Evolutionary conservation across 495 filamentous ascomycete genomes (phyloP).

Genomic region (Letharia lupina): DNA sequence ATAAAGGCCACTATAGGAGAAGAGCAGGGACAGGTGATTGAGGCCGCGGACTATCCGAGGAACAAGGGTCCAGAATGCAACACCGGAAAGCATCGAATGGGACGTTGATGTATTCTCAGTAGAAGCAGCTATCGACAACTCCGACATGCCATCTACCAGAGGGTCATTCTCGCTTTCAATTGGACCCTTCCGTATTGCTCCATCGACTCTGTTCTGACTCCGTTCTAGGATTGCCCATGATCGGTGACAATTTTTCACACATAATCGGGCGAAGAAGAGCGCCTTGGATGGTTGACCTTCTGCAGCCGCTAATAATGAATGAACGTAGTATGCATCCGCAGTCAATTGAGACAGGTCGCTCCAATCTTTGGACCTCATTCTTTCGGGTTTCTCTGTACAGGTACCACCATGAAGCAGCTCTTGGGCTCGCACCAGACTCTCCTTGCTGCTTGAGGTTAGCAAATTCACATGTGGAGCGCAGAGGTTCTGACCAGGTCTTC

Average conservation of each 20-base stretch:
- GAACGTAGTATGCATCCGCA: conserved; percentile 48
- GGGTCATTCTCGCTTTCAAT: conserved; percentile 4
- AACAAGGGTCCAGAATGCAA: conserved; percentile 75
- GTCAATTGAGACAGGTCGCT: conserved; percentile 25
- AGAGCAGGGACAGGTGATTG: conserved; percentile 63
- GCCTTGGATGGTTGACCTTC: conserved; percentile 56
- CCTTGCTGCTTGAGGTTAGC: conserved; percentile 16
- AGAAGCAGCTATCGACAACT: conserved; percentile 12
- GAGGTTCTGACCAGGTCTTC: conserved; percentile 27
- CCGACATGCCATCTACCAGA: conserved; percentile 12
- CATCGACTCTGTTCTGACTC: conserved; percentile 33
- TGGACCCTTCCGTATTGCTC: conserved; percentile 5
- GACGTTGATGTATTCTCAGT: conserved; percentile 15
- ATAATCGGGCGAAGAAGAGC: conserved; percentile 55
- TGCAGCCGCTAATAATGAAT: conserved; percentile 55
- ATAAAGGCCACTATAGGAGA: conserved; percentile 74
- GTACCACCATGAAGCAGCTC: background rate
- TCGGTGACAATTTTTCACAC: conserved; percentile 56
- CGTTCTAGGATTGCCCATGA: conserved; percentile 61
- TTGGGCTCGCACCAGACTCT: conserved; percentile 42
- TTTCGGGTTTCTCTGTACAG: background rate
- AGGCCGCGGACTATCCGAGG: conserved; percentile 60
- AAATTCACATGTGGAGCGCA: background rate
- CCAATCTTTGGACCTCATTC: conserved; percentile 12
- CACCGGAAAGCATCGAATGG: conserved; percentile 40